Percentiles rank a stretch among this genome's conserved stretches.
Conservation (phyloP, 495 filamentous ascomycete species). For the Trypethelium eluteriae region DNA sequence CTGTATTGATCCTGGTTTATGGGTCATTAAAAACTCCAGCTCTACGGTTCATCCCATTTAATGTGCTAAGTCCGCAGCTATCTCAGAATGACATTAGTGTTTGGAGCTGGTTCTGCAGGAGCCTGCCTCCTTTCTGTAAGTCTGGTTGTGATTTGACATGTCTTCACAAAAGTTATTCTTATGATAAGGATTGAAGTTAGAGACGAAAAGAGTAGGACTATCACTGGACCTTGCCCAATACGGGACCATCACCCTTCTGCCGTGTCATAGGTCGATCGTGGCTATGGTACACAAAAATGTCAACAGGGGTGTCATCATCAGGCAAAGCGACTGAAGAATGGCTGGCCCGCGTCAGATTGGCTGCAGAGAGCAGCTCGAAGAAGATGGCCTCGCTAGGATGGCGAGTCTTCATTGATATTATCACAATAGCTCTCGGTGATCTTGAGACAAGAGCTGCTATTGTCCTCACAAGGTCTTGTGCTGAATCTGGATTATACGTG, state of each 20-base stretch:
- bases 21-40: too few relatives aligned
- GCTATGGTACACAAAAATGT: slow-evolving; percentile 4
- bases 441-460: slow-evolving; percentile 48
- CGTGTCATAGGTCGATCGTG: neutral
- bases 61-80: too few relatives aligned
- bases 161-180: neutral
- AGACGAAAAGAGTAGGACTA: neutral
- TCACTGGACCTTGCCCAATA: neutral
- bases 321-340: slow-evolving; percentile 3
- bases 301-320: neutral
- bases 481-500: slow-evolving; percentile 84
- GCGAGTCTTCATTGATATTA: slow-evolving; percentile 75
- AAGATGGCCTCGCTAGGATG: slow-evolving; percentile 76
- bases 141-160: too few relatives aligned
- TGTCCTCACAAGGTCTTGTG: slow-evolving; percentile 66
- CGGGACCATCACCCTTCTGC: neutral
- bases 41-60: too few relatives aligned
- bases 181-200: neutral
- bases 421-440: slow-evolving; percentile 49
- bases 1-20: too few relatives aligned
- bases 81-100: too few relatives aligned
- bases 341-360: slow-evolving; percentile 41
- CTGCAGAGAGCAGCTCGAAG: slow-evolving; percentile 64
- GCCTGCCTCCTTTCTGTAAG: too few relatives aligned
- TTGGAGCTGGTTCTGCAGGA: too few relatives aligned